phyloP scores from a whole-genome alignment of 1,139 yeast genomes.

The Diutina siamensis region DNA sequence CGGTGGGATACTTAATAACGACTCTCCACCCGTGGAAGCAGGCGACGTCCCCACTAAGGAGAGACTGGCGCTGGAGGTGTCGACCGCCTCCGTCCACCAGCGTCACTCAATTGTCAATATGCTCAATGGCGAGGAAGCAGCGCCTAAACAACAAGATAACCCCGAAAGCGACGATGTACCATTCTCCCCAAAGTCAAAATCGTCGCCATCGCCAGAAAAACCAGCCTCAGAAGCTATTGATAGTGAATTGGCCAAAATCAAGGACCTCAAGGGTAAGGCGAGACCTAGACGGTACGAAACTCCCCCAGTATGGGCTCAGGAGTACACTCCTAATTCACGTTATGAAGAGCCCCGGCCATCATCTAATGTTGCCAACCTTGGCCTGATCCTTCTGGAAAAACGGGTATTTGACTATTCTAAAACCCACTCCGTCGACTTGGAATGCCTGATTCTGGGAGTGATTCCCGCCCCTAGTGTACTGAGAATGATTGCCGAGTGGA shows the following conservation, averaged over 20 bases:
- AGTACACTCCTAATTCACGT: constrained; percentile 39
- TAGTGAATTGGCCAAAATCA: constrained; percentile 12
- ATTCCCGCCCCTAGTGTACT: constrained; percentile 79
- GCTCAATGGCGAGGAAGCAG: constrained; percentile 36
- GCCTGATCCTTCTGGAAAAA: constrained; percentile 12
- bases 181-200: constrained; percentile 10
- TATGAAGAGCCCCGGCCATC: constrained; percentile 6
- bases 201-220: not conserved
- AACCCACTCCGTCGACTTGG: constrained; percentile 31
- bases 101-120: constrained; percentile 35
- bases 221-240: constrained; percentile 7
- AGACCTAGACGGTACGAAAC: constrained; percentile 54
- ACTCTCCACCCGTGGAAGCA: constrained; percentile 21
- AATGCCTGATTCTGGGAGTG: constrained; percentile 56
- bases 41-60: not conserved
- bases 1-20: constrained; percentile 35
- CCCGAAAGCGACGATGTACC: constrained; percentile 11
- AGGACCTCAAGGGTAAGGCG: constrained; percentile 12
- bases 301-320: constrained; percentile 80
- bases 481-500: constrained; percentile 78
- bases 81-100: constrained; percentile 10
- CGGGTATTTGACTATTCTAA: constrained; percentile 25
- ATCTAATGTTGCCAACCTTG: not conserved
- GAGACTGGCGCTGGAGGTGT: constrained; percentile 2
- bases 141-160: constrained; percentile 14